Evolutionary conservation across 768 basidiomycete species (phyloP).

Genomic region (Inosperma sp.): DNA sequence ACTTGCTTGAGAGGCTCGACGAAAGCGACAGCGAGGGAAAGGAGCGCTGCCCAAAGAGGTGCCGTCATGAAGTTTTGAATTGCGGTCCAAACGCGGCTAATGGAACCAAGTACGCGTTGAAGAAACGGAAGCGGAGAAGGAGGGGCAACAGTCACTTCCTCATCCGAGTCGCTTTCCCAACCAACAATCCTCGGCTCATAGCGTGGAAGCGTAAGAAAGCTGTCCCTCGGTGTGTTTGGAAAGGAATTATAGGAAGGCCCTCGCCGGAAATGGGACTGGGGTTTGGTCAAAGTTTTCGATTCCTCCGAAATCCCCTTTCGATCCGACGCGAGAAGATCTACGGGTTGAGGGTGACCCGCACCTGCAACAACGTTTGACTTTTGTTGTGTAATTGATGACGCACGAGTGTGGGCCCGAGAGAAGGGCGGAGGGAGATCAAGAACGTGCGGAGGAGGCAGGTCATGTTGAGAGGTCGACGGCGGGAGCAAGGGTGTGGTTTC

Average conservation of each 20-base stretch:
- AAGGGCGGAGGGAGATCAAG: no score
- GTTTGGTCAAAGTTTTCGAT: neutral
- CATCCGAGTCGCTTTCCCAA: slow-evolving; percentile 18
- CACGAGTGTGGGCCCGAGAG: no score
- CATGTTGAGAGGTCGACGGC: no score
- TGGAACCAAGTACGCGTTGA: slow-evolving; percentile 20
- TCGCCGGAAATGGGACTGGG: slow-evolving; percentile 4
- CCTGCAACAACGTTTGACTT: no score
- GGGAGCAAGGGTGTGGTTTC: no score
- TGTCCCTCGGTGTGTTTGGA: slow-evolving; percentile 52
- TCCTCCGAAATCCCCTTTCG: no score
- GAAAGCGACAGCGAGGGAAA: slow-evolving; percentile 73
- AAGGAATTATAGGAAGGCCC: slow-evolving; percentile 49
- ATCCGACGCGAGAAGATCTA: no score
- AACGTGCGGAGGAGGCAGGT: no score
- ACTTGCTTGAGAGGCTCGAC: slow-evolving; percentile 68
- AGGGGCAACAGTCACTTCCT: neutral
- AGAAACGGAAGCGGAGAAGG: neutral
- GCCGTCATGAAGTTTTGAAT: slow-evolving; percentile 81
- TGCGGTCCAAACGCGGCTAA: slow-evolving; percentile 31
- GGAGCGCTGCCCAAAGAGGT: slow-evolving; percentile 75
- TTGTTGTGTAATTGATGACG: no score
- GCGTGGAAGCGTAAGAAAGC: slow-evolving; percentile 28
- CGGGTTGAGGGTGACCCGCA: no score
- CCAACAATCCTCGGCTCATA: slow-evolving; percentile 27